Evolutionary conservation across 2,329 filamentous ascomycete genomes (phyloP), one percentile per base, ranked within the genome.

Genomic region (Fusarium sp.): DNA sequence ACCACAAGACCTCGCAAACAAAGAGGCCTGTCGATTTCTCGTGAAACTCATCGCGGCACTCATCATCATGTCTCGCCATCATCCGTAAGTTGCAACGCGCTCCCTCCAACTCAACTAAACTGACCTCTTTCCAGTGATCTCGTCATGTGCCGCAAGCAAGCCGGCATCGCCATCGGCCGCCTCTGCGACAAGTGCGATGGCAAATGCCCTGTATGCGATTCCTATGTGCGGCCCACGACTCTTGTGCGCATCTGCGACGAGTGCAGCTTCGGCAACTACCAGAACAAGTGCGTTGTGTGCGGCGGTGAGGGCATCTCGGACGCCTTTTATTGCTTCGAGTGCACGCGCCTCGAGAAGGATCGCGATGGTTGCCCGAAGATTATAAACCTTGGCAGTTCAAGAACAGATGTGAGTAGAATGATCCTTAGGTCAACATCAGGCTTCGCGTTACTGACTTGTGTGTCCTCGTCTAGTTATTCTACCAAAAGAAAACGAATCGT

Each of bases 161-260:
- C 96, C 70, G 96, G 96, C 85, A 98, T 98, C 83, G 94, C 95
- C 80, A 98, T 99, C 89, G 96, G 96, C 82, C 95, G 96, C 66
- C 94, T 99, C 82, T 99, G 96, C 89, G 96, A 99, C 87, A 99
- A 99, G 87, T 99, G 96, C 88, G 96, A 99, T 87, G 96, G 96
- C 84, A 99, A 99, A 88, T 99, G 96, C 81, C 96, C 96, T 76
- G 95, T 99, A 71, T 99, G 96, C 91, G 96, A 99, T 84, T 97
- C 94, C 71, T 99, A 99, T 89, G 96, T 99, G 74, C 95, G 96
- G 18, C 96, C 96, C 14, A 99, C 96, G 31, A 98, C 96, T 10
- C 92, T 98, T 66, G 96, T 97, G 70, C 94, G 96, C 80, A 98
- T 99, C 87, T 99, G 96, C 88, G 96, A 99, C 87, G 96, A 99